phyloP scores from a whole-genome alignment of 805 yeast species.

The Sugiyamaella floridensis region DNA sequence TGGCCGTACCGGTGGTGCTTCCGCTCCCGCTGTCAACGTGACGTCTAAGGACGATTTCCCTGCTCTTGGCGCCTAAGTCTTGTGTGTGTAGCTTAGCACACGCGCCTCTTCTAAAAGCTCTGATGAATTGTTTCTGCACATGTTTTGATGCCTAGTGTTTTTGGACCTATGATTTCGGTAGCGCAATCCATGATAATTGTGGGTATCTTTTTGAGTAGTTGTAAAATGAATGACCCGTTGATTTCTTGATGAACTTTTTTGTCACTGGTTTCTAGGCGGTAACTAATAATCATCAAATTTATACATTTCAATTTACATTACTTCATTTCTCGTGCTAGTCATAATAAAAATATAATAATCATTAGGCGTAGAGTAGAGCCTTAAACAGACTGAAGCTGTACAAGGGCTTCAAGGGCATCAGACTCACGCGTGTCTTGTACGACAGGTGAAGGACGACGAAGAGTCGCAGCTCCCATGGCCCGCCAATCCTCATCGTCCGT shows the following conservation, averaged over 20 bases:
- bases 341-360: constrained; percentile 15
- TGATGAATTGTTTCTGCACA: neutral
- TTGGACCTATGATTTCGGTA: neutral
- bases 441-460: constrained; percentile 35
- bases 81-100: neutral
- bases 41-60: constrained; percentile 24
- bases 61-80: constrained; percentile 21
- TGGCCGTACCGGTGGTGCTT: constrained; percentile 25
- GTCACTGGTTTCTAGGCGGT: neutral
- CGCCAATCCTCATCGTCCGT: constrained; percentile 99
- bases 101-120: neutral
- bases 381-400: constrained; percentile 41
- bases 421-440: constrained; percentile 33
- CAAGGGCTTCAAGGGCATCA: constrained; percentile 60
- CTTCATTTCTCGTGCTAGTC: constrained; percentile 8
- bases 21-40: constrained; percentile 21
- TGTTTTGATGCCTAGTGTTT: neutral
- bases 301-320: constrained; percentile 33
- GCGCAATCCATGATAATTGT: neutral
- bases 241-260: too few species aligned
- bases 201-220: neutral
- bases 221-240: too few species aligned
- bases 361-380: neutral
- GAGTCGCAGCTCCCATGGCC: constrained; percentile 70
- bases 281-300: neutral